These are phyloP conservation scores for Wallemia mellicola DNA, from an alignment of 1,284 basidiomycete genomes.

Conservation along the genomic window DNA sequence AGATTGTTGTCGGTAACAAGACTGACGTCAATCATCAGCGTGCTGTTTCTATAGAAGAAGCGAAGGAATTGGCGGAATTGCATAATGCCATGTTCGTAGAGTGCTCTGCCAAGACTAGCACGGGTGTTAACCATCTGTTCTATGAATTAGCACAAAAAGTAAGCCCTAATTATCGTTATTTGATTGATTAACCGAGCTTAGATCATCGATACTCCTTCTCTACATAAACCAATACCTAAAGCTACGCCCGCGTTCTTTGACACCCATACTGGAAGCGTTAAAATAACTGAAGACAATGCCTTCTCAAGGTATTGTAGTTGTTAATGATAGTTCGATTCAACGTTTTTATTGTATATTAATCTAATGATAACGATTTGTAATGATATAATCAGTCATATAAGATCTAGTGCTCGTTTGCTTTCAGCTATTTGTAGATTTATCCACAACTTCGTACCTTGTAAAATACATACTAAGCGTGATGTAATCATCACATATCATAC, in stretches of 20 bases:
- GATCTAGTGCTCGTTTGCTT: no score
- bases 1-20: constrained; percentile 84
- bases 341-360: neutral
- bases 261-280: neutral
- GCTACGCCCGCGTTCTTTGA: neutral
- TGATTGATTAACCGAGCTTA: neutral
- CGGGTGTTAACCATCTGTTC: constrained; percentile 51
- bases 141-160: constrained; percentile 40
- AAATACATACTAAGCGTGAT: no score
- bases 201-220: neutral
- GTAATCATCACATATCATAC: no score
- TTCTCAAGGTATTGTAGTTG: neutral
- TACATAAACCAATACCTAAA: neutral
- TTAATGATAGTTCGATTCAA: neutral
- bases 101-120: constrained; percentile 55
- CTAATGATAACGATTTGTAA: no score
- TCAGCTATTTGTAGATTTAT: no score
- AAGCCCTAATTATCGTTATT: constrained; percentile 6
- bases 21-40: constrained; percentile 30
- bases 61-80: constrained; percentile 41
- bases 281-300: neutral
- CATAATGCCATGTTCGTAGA: constrained; percentile 66
- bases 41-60: constrained; percentile 53
- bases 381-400: no score
- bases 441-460: no score